phyloP scores from a whole-genome alignment of 768 basidiomycete genomes.

The Rhodotorula diobovata region DNA sequence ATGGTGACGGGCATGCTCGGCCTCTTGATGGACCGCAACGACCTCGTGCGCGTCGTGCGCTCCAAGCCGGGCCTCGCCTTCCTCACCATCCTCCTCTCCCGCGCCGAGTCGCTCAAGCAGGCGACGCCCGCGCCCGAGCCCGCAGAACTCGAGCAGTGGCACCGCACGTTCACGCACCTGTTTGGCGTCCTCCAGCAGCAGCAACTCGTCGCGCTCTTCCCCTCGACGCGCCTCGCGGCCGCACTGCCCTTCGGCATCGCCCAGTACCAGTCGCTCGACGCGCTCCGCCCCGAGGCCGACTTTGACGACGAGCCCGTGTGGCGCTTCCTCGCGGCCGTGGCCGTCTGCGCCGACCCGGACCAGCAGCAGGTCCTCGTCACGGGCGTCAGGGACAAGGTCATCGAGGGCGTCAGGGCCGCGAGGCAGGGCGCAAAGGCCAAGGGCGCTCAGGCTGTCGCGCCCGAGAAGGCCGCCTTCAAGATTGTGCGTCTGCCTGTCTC shows the following conservation, averaged over 20 bases:
- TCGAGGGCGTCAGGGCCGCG: constrained; percentile 64
- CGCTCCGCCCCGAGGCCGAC: constrained; percentile 61
- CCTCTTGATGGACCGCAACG: constrained; percentile 70
- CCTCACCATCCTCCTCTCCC: constrained; percentile 81
- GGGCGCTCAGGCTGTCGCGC: constrained; percentile 45
- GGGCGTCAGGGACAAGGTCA: constrained; percentile 81
- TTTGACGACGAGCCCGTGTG: constrained; percentile 73
- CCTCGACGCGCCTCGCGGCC: constrained; percentile 66
- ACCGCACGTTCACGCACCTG: constrained; percentile 78
- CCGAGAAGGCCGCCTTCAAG: constrained; percentile 68
- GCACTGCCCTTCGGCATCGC: constrained; percentile 50
- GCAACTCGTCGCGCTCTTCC: constrained; percentile 75
- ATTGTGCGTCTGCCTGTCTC: constrained; percentile 44
- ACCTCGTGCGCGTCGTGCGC: constrained; percentile 66
- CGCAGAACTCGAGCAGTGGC: constrained; percentile 52
- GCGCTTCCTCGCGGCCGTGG: constrained; percentile 86
- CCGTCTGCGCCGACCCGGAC: constrained; percentile 68
- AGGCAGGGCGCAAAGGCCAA: constrained; percentile 1
- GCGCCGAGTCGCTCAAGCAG: constrained; percentile 88
- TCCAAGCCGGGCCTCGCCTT: constrained; percentile 90
- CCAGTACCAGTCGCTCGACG: constrained; percentile 34
- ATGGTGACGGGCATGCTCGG: constrained; percentile 82
- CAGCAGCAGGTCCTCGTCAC: constrained; percentile 86
- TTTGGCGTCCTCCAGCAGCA: constrained; percentile 54
- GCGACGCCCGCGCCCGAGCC: constrained; percentile 58